A percentile compares a stretch with the other conserved stretches of the same genome.
Conservation (phyloP, 805 yeast genomes). For the Candida sphagnicola region DNA sequence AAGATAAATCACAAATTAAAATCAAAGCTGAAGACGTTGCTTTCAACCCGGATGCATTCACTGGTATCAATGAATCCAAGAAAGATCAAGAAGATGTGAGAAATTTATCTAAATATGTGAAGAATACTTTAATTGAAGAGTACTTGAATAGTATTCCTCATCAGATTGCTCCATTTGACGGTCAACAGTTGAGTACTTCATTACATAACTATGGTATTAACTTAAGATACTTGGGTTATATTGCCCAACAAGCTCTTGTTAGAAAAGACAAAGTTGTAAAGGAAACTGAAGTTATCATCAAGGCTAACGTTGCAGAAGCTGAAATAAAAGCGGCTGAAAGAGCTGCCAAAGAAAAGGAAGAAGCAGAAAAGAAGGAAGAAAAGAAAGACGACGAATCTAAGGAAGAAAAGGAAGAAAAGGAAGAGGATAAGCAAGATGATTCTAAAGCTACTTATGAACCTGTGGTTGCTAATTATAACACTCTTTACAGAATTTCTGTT, state of each 20-base stretch:
- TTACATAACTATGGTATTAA: constrained; percentile 85
- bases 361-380: constrained; percentile 13
- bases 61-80: constrained; percentile 35
- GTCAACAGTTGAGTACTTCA: constrained; percentile 61
- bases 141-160: constrained; percentile 53
- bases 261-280: constrained; percentile 16
- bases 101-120: constrained; percentile 63
- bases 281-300: constrained; percentile 16
- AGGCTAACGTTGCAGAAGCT: constrained; percentile 21
- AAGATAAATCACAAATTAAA: constrained; percentile 45
- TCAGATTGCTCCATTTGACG: constrained; percentile 73
- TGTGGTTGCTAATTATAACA: constrained; percentile 36
- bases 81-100: constrained; percentile 64
- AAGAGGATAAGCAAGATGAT: constrained; percentile 18
- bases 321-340: constrained; percentile 24
- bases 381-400: constrained; percentile 15
- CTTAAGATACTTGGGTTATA: constrained; percentile 76
- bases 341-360: constrained; percentile 17
- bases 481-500: constrained; percentile 45
- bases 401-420: constrained; percentile 21
- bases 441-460: constrained; percentile 41
- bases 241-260: constrained; percentile 38
- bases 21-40: constrained; percentile 52
- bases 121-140: constrained; percentile 55
- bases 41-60: constrained; percentile 78